These are phyloP conservation scores for Xylaria polymorpha DNA, from an alignment of 2,329 filamentous ascomycete genomes.

Conservation along the genomic window DNA sequence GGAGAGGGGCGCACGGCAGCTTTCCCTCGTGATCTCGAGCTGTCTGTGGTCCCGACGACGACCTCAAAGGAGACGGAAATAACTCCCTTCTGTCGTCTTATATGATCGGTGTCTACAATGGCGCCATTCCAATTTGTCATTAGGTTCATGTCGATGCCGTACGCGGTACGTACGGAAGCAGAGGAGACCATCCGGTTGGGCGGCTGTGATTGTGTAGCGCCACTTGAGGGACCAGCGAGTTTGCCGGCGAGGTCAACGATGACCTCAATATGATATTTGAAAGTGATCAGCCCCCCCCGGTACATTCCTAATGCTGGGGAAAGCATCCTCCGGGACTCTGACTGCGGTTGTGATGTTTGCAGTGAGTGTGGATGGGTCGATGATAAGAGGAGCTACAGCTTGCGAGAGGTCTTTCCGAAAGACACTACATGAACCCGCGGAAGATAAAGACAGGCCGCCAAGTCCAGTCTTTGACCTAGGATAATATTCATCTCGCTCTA, in stretches of 20 bases:
- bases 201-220: conserved; percentile 55
- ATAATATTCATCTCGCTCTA: conserved; percentile 85
- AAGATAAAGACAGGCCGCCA: conserved; percentile 86
- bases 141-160: conserved; percentile 57
- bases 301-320: conserved; percentile 89
- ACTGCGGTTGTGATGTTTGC: conserved; percentile 85
- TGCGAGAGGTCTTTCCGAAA: conserved; percentile 96
- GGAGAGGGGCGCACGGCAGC: conserved; percentile 43
- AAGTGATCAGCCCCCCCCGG: conserved; percentile 94
- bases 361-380: conserved; percentile 82
- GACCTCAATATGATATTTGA: conserved; percentile 93
- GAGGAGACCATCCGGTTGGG: conserved; percentile 55
- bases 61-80: conserved; percentile 88
- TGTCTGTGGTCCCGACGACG: conserved; percentile 87
- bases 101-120: conserved; percentile 87
- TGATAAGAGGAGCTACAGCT: conserved; percentile 85
- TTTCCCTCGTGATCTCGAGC: conserved; percentile 52
- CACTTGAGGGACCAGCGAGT: conserved; percentile 68
- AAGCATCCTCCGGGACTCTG: conserved; percentile 87
- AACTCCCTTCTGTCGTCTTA: conserved; percentile 91
- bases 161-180: conserved; percentile 48
- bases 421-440: conserved; percentile 87
- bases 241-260: conserved; percentile 93
- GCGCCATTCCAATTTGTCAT: conserved; percentile 70
- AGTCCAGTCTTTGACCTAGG: conserved; percentile 88